Evolutionary conservation across 192 early-diverging fungal species (phyloP).

Genomic region (Backusella parvicylindrica): DNA sequence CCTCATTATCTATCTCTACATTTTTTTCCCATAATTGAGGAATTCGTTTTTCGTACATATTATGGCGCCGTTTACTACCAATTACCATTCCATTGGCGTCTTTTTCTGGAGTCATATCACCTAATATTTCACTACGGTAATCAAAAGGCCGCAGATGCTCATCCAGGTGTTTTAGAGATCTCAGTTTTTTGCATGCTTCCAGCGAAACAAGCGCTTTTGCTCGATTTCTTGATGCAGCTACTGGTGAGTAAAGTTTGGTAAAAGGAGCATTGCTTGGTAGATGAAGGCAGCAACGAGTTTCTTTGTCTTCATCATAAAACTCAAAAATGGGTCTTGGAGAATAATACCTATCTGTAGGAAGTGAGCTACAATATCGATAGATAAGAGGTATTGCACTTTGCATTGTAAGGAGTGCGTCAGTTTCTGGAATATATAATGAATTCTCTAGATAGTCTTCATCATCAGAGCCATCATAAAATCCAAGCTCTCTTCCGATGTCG

Average conservation of each 20-base stretch:
- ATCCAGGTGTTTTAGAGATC: constrained; percentile 61
- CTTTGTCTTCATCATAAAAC: constrained; percentile 2
- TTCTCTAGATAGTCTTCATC: constrained; percentile 39
- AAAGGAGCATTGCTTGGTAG: constrained; percentile 64
- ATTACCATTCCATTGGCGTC: constrained; percentile 24
- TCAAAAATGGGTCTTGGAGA: constrained; percentile 52
- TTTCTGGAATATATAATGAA: constrained; percentile 55
- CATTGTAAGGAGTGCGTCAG: constrained; percentile 69
- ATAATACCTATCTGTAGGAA: constrained; percentile 61
- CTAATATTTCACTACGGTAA: constrained; percentile 18
- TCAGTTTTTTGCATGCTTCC: constrained; percentile 67
- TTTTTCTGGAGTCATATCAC: background rate
- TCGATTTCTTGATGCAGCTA: constrained; percentile 46
- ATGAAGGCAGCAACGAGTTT: constrained; percentile 44
- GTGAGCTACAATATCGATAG: constrained; percentile 64
- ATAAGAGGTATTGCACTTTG: constrained; percentile 61
- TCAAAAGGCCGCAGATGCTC: constrained; percentile 65
- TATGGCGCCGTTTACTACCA: constrained; percentile 25
- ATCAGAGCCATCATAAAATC: constrained; percentile 26
- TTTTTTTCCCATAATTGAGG: constrained; percentile 39
- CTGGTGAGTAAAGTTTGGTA: constrained; percentile 43
- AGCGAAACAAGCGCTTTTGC: constrained; percentile 71
- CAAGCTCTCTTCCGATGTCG: background rate
- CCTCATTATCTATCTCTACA: background rate
- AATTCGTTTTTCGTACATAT: constrained; percentile 17